Percentiles rank a stretch among this genome's conserved stretches.
phyloP scores from a whole-genome alignment of 208 protist species.

The Leishmania mexicana region DNA sequence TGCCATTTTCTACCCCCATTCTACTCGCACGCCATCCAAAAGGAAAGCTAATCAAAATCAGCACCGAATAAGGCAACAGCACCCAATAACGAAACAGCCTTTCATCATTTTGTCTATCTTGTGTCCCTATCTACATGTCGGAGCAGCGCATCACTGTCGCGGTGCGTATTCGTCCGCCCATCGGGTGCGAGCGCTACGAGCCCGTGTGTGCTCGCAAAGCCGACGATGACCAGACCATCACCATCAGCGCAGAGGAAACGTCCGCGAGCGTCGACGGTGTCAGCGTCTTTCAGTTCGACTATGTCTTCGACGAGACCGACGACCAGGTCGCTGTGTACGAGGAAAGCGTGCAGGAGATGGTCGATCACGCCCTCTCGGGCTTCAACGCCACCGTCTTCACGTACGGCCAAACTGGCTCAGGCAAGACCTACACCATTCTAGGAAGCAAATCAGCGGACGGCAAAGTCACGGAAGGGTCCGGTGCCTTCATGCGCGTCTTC shows the following conservation, averaged over 20 bases:
- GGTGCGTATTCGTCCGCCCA: slow-evolving; percentile 79
- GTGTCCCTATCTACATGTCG: slow-evolving; percentile 32
- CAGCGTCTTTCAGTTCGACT: slow-evolving; percentile 79
- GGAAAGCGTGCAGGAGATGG: slow-evolving; percentile 81
- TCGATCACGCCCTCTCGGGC: slow-evolving; percentile 79
- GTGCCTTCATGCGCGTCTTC: slow-evolving; percentile 88
- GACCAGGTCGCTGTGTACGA: slow-evolving; percentile 82
- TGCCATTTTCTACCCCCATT: neutral
- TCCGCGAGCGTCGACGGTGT: slow-evolving; percentile 38
- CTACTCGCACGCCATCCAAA: neutral
- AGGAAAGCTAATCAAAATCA: neutral
- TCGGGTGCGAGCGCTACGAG: slow-evolving; percentile 74
- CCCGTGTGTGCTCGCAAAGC: slow-evolving; percentile 69
- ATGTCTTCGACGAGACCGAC: slow-evolving; percentile 82
- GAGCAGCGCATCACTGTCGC: slow-evolving; percentile 82
- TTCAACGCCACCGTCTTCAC: slow-evolving; percentile 87
- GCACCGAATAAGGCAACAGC: neutral
- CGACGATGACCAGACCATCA: slow-evolving; percentile 76
- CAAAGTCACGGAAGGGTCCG: slow-evolving; percentile 50
- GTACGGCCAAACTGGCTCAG: slow-evolving; percentile 91
- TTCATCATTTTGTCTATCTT: neutral
- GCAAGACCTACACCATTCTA: slow-evolving; percentile 93
- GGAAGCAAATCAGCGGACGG: slow-evolving; percentile 54
- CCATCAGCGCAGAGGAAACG: slow-evolving; percentile 66
- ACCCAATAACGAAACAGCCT: neutral